Evolutionary conservation across 495 filamentous ascomycete genomes (phyloP).

Genomic region (Tuber aestivum): DNA sequence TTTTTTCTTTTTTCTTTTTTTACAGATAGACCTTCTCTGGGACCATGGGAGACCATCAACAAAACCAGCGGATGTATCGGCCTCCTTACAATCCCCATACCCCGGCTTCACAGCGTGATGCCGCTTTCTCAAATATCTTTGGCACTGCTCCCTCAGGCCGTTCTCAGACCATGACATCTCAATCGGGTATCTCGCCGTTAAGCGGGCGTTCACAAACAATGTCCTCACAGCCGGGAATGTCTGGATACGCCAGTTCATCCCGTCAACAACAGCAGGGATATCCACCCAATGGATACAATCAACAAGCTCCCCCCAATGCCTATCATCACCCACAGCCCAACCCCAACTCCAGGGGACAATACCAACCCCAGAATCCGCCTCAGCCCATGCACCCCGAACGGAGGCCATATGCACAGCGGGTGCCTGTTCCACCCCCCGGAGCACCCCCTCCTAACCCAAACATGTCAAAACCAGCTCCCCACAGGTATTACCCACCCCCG

Average conservation of each 20-base stretch:
- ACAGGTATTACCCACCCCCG: constrained; percentile 51
- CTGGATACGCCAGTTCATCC: constrained; percentile 16
- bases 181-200: constrained; percentile 51
- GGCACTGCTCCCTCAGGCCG: constrained; percentile 79
- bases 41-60: constrained; percentile 37
- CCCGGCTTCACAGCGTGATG: constrained; percentile 67
- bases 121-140: constrained; percentile 94
- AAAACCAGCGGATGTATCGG: constrained; percentile 37
- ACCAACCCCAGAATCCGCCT: constrained; percentile 59
- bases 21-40: constrained; percentile 30
- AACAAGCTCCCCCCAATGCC: constrained; percentile 44
- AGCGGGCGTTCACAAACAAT: constrained; percentile 68
- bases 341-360: constrained; percentile 50
- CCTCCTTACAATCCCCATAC: constrained; percentile 30
- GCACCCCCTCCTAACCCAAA: constrained; percentile 43
- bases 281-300: constrained; percentile 45
- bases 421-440: constrained; percentile 40
- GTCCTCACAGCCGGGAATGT: constrained; percentile 27
- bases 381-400: constrained; percentile 57
- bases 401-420: constrained; percentile 51
- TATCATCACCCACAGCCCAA: constrained; percentile 45
- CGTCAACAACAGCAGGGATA: constrained; percentile 41
- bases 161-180: constrained; percentile 78
- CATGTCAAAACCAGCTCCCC: constrained; percentile 49
- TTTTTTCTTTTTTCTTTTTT: no score